Conservation (phyloP, 768 basidiomycete genomes). For the Leccinum barrowsii region DNA sequence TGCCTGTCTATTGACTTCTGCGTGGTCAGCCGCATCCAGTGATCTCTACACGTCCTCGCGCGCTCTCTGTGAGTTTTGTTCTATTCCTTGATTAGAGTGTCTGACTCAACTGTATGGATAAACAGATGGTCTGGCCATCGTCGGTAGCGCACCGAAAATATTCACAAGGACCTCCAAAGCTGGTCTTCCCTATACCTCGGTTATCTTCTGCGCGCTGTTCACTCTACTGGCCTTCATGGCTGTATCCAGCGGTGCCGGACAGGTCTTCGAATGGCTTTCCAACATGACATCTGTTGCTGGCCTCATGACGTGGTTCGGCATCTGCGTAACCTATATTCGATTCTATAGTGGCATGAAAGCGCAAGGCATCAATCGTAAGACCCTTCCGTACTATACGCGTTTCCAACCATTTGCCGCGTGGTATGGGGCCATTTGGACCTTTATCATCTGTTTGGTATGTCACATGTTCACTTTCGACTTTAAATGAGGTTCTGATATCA, state of each 20-base stretch:
- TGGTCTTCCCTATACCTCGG: conserved; percentile 75
- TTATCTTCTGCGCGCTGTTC: conserved; percentile 68
- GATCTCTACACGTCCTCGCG: conserved; percentile 91
- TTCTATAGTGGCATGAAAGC: conserved; percentile 81
- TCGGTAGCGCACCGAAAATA: conserved; percentile 79
- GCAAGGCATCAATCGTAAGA: conserved; percentile 72
- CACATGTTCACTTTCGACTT: not conserved
- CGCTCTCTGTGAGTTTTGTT: conserved; percentile 64
- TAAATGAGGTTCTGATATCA: conserved; percentile 28
- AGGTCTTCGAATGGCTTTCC: conserved; percentile 77
- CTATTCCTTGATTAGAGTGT: not conserved
- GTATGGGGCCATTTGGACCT: conserved; percentile 34
- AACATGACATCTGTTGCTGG: conserved; percentile 70
- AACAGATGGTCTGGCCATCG: conserved; percentile 72
- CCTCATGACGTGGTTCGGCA: conserved; percentile 82
- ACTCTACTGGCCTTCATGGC: conserved; percentile 78
- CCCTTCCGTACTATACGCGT: conserved; percentile 64
- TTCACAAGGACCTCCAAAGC: conserved; percentile 65
- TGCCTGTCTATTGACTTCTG: conserved; percentile 79
- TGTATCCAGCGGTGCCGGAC: conserved; percentile 57
- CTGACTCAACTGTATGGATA: not conserved
- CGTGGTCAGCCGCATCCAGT: conserved; percentile 89
- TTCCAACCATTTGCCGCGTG: conserved; percentile 77
- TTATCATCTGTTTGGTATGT: conserved; percentile 62
- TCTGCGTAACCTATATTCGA: conserved; percentile 71